Evolutionary conservation across 2,329 filamentous ascomycete genomes (phyloP).

Genomic region (Atkinsonella hypoxylon): DNA sequence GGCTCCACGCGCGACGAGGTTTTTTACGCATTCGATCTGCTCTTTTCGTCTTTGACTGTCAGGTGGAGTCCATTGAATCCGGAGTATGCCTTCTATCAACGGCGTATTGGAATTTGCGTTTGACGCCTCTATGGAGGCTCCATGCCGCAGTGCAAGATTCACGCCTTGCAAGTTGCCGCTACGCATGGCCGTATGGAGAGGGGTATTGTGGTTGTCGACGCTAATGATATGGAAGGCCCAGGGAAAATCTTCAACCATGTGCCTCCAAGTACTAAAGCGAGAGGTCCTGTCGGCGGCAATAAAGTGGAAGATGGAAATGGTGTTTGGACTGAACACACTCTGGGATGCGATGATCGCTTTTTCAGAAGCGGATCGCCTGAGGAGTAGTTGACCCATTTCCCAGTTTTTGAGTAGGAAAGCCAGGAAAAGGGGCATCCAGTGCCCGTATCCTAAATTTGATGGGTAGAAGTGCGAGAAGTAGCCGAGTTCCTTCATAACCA

Average conservation of each 20-base stretch:
- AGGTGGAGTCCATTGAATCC: background rate
- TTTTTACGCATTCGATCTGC: background rate
- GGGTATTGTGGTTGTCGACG: background rate
- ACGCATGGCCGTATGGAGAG: background rate
- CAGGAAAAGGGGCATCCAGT: conserved; percentile 2
- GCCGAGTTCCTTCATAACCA: background rate
- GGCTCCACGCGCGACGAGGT: background rate
- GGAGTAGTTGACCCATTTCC: background rate
- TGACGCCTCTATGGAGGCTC: background rate
- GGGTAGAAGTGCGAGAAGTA: background rate
- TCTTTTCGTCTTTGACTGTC: no score
- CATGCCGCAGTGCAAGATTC: background rate
- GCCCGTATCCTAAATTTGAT: background rate
- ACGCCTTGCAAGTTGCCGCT: background rate
- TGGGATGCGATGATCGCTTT: background rate
- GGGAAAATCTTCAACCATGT: background rate
- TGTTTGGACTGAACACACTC: no score
- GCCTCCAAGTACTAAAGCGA: background rate
- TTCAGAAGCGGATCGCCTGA: background rate
- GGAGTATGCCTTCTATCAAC: background rate
- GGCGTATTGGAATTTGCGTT: background rate
- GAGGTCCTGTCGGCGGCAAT: background rate
- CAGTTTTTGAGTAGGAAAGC: background rate
- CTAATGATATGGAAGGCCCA: background rate
- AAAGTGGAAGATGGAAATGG: background rate